Base-by-base conservation (phyloP, 768 basidiomycete genomes). In the Rhodotorula toruloides region DNA sequence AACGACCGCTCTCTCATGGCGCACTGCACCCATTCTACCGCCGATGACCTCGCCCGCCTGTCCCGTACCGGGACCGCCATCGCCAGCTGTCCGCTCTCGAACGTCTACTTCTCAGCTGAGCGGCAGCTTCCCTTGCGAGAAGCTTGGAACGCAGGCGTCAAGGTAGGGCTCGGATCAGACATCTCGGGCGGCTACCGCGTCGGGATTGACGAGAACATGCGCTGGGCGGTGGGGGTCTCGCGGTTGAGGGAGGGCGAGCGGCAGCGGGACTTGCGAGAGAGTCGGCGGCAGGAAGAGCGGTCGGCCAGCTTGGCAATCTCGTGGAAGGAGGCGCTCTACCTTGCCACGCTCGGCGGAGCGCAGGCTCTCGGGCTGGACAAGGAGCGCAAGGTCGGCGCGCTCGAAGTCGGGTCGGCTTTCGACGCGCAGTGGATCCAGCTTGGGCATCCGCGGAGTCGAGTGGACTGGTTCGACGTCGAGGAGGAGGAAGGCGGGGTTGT, bases 31-130 rank as follows among this genome's bases (percentile, higher is more conserved):
- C 91, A 87, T 77, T 81, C 91, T 39, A 75, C 78, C n/a, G 58
- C 76, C 0, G 76, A 81, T 0, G 81, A 84, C 40, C 80, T 91
- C 17, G 75, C 78, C 1, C 81, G 80, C 25, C 78, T 92, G 19
- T 78, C 80, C 3, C 67, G 70, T 7, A 76, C 75, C 34, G 83
- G 84, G 22, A 84, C 86, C 1, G 81, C 88, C 3, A 80, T 93
- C 29, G 89, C 91, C 0, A 89, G 91, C 72, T 94, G 91, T 76
- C 91, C 91, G 0, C 80, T 94, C 19, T 91, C 90, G 0, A 93
- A 94, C 74, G 82, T 84, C 4, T 94, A 93, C 77, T 91, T 93
- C 77, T 91, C 89, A 0, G 82, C 68, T n/a, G 73, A 84, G 19
- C 79, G 82, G 59, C 84, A 86, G 1, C 86, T 90, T 74, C 82